Percentiles rank a stretch among this genome's conserved stretches.
phyloP scores from a whole-genome alignment of 2,329 filamentous ascomycete species.

The Aureobasidium vineae region DNA sequence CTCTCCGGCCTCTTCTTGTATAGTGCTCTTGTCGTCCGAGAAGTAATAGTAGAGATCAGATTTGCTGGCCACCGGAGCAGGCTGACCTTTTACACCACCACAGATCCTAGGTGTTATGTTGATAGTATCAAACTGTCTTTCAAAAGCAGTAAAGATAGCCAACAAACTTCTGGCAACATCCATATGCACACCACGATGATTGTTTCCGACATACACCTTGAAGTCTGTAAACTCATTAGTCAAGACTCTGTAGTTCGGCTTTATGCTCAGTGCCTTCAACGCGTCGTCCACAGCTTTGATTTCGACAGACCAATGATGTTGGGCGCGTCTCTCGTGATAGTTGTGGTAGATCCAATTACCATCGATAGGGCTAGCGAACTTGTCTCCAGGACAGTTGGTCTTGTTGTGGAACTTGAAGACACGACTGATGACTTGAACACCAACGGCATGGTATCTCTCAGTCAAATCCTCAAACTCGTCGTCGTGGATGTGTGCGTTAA shows the following conservation, averaged over 20 bases:
- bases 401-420: not conserved
- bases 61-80: not conserved
- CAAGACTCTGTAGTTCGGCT: slow-evolving; percentile 7
- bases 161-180: not conserved
- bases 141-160: slow-evolving; percentile 21
- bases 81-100: not conserved
- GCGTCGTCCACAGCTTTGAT: not conserved
- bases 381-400: not conserved
- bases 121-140: slow-evolving; percentile 19
- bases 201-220: slow-evolving; percentile 7
- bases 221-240: slow-evolving; percentile 17
- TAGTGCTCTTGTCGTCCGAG: not conserved
- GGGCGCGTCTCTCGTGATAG: not conserved
- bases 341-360: not conserved
- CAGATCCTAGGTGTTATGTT: slow-evolving; percentile 1
- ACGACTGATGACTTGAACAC: not conserved
- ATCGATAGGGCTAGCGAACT: not conserved
- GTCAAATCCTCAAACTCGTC: not conserved
- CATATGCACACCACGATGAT: not conserved
- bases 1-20: not conserved
- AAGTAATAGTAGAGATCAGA: not conserved
- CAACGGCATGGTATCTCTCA: not conserved
- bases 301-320: not conserved
- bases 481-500: not conserved
- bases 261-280: not conserved